A percentile compares a stretch with the other conserved stretches of the same genome.
Evolutionary conservation across 1,284 basidiomycete genomes (phyloP).

Genomic region (Anthracocystis walkeri): DNA sequence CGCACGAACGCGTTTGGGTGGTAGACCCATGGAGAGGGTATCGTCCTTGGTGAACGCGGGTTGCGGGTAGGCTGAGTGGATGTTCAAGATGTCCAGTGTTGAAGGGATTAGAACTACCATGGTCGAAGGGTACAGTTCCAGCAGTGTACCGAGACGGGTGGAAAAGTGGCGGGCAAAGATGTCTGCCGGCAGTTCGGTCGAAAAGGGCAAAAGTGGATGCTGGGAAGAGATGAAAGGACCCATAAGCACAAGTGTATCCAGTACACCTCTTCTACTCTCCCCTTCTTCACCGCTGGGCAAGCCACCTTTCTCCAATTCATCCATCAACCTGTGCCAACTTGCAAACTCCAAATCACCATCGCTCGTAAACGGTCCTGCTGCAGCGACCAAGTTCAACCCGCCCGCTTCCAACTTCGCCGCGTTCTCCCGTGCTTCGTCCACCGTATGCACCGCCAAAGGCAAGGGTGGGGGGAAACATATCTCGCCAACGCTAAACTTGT

Average conservation of each 20-base stretch:
- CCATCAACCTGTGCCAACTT: conserved; percentile 62
- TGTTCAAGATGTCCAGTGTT: conserved; percentile 81
- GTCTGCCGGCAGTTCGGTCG: conserved; percentile 76
- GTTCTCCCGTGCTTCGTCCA: conserved; percentile 43
- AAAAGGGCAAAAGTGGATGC: conserved; percentile 82
- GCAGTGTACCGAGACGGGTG: conserved; percentile 75
- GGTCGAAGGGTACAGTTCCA: conserved; percentile 77
- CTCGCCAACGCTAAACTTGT: conserved; percentile 85
- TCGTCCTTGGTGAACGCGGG: conserved; percentile 74
- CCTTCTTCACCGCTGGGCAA: conserved; percentile 74
- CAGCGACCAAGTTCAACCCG: conserved; percentile 46
- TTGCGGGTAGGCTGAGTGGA: conserved; percentile 89
- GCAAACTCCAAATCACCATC: conserved; percentile 54
- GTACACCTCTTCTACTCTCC: conserved; percentile 77
- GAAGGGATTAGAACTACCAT: conserved; percentile 83
- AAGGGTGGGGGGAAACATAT: conserved; percentile 74
- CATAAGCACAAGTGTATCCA: conserved; percentile 81
- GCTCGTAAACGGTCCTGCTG: conserved; percentile 57
- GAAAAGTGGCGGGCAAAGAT: conserved; percentile 81
- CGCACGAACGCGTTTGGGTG: conserved; percentile 76
- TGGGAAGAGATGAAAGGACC: conserved; percentile 88
- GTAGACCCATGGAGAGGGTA: conserved; percentile 28
- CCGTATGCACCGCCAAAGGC: conserved; percentile 54
- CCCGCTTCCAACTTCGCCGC: conserved; percentile 38
- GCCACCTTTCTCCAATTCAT: conserved; percentile 49